Evolutionary conservation across 2,329 filamentous ascomycete genomes (phyloP).

Genomic region (Aureobasidium leucospermi): DNA sequence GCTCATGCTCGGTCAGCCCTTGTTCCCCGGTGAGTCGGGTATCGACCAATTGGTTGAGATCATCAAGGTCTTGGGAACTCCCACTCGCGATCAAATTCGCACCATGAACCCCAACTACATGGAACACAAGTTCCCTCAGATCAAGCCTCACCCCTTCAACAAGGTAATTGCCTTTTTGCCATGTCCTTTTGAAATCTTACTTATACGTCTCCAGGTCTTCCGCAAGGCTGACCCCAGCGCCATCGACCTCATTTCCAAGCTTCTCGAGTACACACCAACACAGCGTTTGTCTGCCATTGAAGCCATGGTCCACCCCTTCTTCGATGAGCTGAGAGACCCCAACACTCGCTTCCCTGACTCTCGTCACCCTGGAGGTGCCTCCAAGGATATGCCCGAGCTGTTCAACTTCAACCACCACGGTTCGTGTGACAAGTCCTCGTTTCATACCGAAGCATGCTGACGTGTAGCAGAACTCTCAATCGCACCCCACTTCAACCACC

Average conservation of each 20-base stretch:
- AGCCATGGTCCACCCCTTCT: slow-evolving; percentile 97
- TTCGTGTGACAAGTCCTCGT: slow-evolving; percentile 40
- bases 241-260: slow-evolving; percentile 86
- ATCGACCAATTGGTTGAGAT: slow-evolving; percentile 99
- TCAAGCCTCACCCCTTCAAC: slow-evolving; percentile 98
- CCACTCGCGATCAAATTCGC: slow-evolving; percentile 93
- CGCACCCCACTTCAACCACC: slow-evolving; percentile 74
- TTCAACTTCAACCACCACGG: slow-evolving; percentile 94
- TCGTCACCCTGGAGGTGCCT: slow-evolving; percentile 71
- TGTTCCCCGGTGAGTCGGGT: slow-evolving; percentile 96
- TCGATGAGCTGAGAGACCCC: slow-evolving; percentile 92
- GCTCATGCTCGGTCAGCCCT: slow-evolving; percentile 93
- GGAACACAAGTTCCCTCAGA: slow-evolving; percentile 99
- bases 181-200: not conserved
- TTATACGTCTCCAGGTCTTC: slow-evolving; percentile 60
- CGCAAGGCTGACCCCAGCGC: slow-evolving; percentile 88
- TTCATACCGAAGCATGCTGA: slow-evolving; percentile 16
- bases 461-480: slow-evolving; percentile 78
- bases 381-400: slow-evolving; percentile 75
- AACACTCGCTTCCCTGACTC: slow-evolving; percentile 88
- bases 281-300: slow-evolving; percentile 89
- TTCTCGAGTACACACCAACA: slow-evolving; percentile 95
- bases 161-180: slow-evolving; percentile 49
- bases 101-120: slow-evolving; percentile 99
- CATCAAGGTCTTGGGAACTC: slow-evolving; percentile 96